These are phyloP conservation scores for Urostyla sp. DNA, from an alignment of 73 alveolate genomes.

Conservation along the genomic window DNA sequence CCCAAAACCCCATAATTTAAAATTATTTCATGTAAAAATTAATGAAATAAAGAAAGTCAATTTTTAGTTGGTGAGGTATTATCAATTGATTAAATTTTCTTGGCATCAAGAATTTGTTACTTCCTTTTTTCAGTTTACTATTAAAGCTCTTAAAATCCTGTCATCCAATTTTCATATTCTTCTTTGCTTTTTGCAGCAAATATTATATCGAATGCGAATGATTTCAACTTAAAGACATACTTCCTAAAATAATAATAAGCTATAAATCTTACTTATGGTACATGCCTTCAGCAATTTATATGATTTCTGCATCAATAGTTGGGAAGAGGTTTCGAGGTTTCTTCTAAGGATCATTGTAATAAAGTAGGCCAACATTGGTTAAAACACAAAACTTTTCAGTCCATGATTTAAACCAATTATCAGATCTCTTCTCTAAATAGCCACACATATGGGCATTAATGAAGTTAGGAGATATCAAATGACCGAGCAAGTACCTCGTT, in stretches of 20 bases:
- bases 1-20: too few species aligned
- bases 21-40: too few species aligned
- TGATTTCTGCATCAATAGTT: constrained; percentile 52
- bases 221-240: constrained; percentile 52
- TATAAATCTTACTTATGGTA: too few species aligned
- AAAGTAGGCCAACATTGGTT: constrained; percentile 64
- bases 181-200: constrained; percentile 52
- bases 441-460: constrained; percentile 47
- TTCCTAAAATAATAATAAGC: too few species aligned
- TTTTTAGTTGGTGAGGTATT: too few species aligned
- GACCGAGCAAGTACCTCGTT: neutral
- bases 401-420: constrained; percentile 61
- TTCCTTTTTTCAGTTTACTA: constrained; percentile 48
- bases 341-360: constrained; percentile 57
- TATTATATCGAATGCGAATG: constrained; percentile 49
- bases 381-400: constrained; percentile 60
- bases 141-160: constrained; percentile 8
- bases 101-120: neutral
- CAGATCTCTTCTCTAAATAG: constrained; percentile 54
- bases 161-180: constrained; percentile 54
- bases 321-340: constrained; percentile 69
- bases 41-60: too few species aligned
- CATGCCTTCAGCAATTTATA: constrained; percentile 18
- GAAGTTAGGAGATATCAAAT: constrained; percentile 41
- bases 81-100: too few species aligned